Evolutionary conservation across 2,329 filamentous ascomycete species (phyloP), one percentile per base, ranked within the genome.

Genomic region (Curvularia eragrostidis): DNA sequence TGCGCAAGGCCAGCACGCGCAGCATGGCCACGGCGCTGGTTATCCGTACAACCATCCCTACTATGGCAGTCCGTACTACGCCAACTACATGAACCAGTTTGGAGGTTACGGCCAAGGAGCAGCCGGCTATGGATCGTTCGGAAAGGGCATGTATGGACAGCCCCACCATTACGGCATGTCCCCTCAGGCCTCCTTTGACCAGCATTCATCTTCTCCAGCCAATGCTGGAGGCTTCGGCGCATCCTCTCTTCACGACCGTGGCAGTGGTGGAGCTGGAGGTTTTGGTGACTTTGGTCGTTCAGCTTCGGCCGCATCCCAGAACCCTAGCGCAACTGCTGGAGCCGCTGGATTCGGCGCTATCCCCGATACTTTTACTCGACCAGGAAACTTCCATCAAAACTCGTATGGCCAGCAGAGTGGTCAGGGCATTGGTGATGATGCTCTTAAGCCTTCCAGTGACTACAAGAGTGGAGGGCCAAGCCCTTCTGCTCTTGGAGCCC

Each of bases 11-110:
- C 81, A 82, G 59, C 75, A 77, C 36, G 74, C 79, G 64, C 82
- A 84, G 71, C 81, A 75, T 54, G 78, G 76, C 50, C 69, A 77
- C 51, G 60, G 63, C 61, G 82, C 78, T 54, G 82, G 62, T 26
- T 75, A 75, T 49, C 68, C 67, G 13, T 75, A 85, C 64, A 84
- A 79, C 62, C 88, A 87, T 73, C 85, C 85, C 18, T 87, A 86
- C 70, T 88, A 87, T 72, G 81, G 81, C 61, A 85, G 82, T 74
- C 85, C 86, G 41, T 87, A 88, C 70, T 88, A 88, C 67, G 78
- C 80, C 63, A 80, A 83, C 51, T 89, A 89, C 77, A 84, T 87
- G 79, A 85, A 84, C 72, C 85, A 88, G 72, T 88, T 85, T 66
- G 83, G 81, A 58, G 84, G 83, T 56, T 81, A 80, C 58, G 82